Percentiles rank a stretch among this genome's conserved stretches.
Conservation (phyloP, 2,329 filamentous ascomycete species). For the Hymenotorrendiella dingleyae region DNA sequence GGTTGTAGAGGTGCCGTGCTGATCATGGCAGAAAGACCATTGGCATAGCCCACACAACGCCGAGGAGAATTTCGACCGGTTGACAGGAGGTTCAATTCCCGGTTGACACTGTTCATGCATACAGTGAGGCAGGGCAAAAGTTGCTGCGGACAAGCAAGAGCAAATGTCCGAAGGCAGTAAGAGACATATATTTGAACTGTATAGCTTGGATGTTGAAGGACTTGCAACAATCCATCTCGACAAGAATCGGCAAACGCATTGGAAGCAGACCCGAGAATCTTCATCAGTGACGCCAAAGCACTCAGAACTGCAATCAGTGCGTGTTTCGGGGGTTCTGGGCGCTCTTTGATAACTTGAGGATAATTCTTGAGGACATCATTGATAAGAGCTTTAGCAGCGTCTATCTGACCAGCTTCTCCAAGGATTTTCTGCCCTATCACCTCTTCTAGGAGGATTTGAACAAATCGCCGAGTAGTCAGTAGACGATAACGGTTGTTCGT, state of each 20-base stretch:
- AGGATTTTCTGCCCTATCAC: constrained; percentile 76
- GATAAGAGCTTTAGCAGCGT: constrained; percentile 73
- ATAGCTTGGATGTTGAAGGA: constrained; percentile 91
- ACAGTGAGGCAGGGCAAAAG: constrained; percentile 86
- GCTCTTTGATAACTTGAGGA: constrained; percentile 80
- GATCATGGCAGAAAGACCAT: constrained; percentile 83
- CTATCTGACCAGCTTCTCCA: constrained; percentile 81
- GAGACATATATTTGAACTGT: constrained; percentile 90
- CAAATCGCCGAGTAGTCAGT: constrained; percentile 76
- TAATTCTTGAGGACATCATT: constrained; percentile 93
- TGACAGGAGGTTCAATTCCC: constrained; percentile 74
- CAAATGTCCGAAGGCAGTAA: constrained; percentile 78
- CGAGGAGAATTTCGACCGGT: constrained; percentile 72
- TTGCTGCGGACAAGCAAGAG: constrained; percentile 87
- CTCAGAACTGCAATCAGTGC: constrained; percentile 73
- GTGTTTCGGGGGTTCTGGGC: constrained; percentile 83
- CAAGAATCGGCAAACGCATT: constrained; percentile 74
- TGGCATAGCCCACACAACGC: constrained; percentile 83
- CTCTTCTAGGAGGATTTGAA: constrained; percentile 77
- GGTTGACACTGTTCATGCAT: constrained; percentile 89
- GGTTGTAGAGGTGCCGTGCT: constrained; percentile 85
- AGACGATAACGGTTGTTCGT: constrained; percentile 82
- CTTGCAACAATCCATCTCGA: constrained; percentile 81
- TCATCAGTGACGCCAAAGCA: constrained; percentile 72
- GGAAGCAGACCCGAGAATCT: constrained; percentile 74